Conservation (phyloP, 108 stramenopile genomes). For the Cyclotella choctawhatcheeana region DNA sequence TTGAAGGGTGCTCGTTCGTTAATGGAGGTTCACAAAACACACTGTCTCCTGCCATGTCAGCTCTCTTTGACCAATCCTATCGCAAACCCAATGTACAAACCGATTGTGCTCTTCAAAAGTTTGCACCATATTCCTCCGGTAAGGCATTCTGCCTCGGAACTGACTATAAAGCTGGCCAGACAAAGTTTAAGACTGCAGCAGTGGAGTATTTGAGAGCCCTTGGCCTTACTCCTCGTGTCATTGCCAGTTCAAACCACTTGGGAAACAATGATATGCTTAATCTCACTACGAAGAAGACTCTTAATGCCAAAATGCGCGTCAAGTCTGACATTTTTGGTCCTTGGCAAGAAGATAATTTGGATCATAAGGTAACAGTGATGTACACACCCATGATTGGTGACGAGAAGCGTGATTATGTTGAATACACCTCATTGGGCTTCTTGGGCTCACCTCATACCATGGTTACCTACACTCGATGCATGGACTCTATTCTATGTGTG, state of each 20-base stretch:
- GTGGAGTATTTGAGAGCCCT: conserved; percentile 84
- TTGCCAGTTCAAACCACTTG: conserved; percentile 88
- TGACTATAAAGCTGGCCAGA: conserved; percentile 90
- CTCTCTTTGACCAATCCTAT: conserved; percentile 58
- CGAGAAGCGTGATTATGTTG: conserved; percentile 89
- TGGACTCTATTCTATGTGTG: conserved; percentile 89
- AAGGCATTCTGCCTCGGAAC: conserved; percentile 78
- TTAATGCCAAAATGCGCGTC: conserved; percentile 83
- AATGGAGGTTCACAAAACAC: conserved; percentile 91
- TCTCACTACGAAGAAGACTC: conserved; percentile 65
- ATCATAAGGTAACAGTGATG: conserved; percentile 85
- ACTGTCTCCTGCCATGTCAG: conserved; percentile 60
- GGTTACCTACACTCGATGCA: conserved; percentile 88
- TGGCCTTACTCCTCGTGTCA: conserved; percentile 76
- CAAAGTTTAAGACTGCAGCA: conserved; percentile 88
- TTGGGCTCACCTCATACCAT: conserved; percentile 80
- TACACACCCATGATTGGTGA: conserved; percentile 87
- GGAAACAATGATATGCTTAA: conserved; percentile 94
- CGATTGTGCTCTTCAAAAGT: conserved; percentile 33
- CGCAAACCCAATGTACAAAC: conserved; percentile 30
- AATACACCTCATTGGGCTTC: conserved; percentile 85
- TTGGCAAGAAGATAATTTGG: conserved; percentile 77
- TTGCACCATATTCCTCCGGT: conserved; percentile 41
- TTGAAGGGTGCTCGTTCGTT: conserved; percentile 89
- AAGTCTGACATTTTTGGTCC: conserved; percentile 82